These are phyloP conservation scores for Vachellia pachyceras DNA, from an alignment of 306 rosid species.

Conservation along the genomic window DNA sequence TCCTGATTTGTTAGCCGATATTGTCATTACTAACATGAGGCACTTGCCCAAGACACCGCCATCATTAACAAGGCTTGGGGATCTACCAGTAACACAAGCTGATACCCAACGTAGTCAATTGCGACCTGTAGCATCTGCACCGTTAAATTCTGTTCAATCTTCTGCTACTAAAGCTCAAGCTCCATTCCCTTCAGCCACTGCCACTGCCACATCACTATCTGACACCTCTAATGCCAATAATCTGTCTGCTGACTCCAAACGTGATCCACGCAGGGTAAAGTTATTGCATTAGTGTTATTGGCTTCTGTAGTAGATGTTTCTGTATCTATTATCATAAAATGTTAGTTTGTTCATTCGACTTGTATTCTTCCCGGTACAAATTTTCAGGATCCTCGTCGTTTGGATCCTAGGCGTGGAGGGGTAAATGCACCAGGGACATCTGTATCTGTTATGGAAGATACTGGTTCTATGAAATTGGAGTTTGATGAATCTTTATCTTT, in stretches of 20 bases:
- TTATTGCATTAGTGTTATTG: conserved; percentile 30
- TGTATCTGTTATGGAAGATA: conserved; percentile 59
- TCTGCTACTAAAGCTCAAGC: conserved; percentile 56
- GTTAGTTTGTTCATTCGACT: conserved; percentile 27
- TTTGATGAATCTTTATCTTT: conserved; percentile 58
- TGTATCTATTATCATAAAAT: conserved; percentile 19
- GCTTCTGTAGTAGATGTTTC: conserved; percentile 14
- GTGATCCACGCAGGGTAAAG: conserved; percentile 94
- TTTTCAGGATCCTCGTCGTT: conserved; percentile 97
- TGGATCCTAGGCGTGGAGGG: conserved; percentile 84
- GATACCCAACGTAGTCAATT: conserved; percentile 54
- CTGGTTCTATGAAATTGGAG: conserved; percentile 53
- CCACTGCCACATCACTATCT: conserved; percentile 49
- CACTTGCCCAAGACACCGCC: conserved; percentile 86
- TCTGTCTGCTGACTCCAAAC: conserved; percentile 77
- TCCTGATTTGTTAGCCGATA: conserved; percentile 97
- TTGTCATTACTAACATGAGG: conserved; percentile 93
- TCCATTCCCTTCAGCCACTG: conserved; percentile 53
- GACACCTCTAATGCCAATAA: conserved; percentile 59
- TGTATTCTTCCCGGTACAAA: conserved; percentile 31
- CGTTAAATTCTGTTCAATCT: conserved; percentile 65
- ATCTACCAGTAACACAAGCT: conserved; percentile 55
- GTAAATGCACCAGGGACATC: conserved; percentile 55
- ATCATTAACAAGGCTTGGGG: conserved; percentile 71
- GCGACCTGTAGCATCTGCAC: conserved; percentile 58